phyloP scores from a whole-genome alignment of 306 rosid genomes.

The Crotalaria pallida region DNA sequence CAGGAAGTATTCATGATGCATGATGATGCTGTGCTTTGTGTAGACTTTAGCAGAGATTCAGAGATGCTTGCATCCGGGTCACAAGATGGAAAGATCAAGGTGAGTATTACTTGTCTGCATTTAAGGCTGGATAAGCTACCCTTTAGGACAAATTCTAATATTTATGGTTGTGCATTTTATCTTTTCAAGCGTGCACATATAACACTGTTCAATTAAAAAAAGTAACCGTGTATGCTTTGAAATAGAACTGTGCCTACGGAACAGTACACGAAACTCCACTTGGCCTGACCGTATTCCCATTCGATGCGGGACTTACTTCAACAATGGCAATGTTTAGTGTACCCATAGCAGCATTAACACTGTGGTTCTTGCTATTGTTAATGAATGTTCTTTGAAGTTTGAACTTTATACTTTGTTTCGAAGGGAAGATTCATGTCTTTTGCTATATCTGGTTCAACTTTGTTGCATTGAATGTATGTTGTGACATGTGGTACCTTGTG shows the following conservation, averaged over 20 bases:
- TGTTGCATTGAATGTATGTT: not conserved
- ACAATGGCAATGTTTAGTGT: not conserved
- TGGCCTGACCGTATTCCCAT: too few species aligned
- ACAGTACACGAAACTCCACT: too few species aligned
- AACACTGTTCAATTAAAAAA: not conserved
- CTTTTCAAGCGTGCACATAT: not conserved
- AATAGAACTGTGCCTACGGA: not conserved
- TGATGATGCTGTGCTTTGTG: conserved; percentile 91
- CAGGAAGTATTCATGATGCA: conserved; percentile 99
- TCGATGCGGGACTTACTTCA: too few species aligned
- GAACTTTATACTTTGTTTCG: not conserved
- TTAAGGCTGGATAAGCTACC: conserved; percentile 1
- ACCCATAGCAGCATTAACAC: not conserved
- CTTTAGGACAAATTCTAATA: not conserved
- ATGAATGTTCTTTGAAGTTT: not conserved
- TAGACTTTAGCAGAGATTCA: conserved; percentile 93
- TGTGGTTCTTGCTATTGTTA: not conserved
- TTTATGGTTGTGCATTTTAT: not conserved
- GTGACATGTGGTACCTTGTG: not conserved
- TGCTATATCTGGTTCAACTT: not conserved
- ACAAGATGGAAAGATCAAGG: conserved; percentile 97
- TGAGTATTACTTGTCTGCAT: conserved; percentile 34
- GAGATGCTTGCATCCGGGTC: conserved; percentile 97
- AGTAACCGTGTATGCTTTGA: not conserved
- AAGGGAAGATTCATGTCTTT: not conserved